phyloP scores from a whole-genome alignment of 495 filamentous ascomycete genomes.

The Bacidia rubella region DNA sequence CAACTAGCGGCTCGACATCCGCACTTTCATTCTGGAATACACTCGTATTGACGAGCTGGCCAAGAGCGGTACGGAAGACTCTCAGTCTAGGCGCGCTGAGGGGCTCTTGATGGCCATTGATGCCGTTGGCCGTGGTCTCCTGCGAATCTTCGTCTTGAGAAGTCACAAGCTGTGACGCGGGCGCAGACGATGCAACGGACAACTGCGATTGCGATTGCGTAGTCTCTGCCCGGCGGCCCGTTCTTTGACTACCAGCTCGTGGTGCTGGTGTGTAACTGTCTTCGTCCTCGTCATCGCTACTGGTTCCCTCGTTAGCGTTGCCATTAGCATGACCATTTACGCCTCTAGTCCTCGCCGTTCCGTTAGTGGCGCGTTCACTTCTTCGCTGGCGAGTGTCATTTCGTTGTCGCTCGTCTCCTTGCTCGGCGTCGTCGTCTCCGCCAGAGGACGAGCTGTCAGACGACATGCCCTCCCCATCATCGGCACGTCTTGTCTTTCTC shows the following conservation, averaged over 20 bases:
- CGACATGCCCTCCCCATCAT: slow-evolving; percentile 1
- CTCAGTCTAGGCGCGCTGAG: slow-evolving; percentile 52
- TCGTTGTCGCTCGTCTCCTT: slow-evolving; percentile 24
- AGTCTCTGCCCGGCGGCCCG: slow-evolving; percentile 22
- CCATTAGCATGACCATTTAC: slow-evolving; percentile 31
- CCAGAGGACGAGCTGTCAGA: slow-evolving; percentile 20
- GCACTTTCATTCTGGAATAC: slow-evolving; percentile 68
- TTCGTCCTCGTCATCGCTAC: slow-evolving; percentile 32
- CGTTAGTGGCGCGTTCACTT: slow-evolving; percentile 21
- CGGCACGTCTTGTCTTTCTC: slow-evolving; percentile 34
- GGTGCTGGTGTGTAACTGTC: slow-evolving; percentile 33
- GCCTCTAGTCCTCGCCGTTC: slow-evolving; percentile 32
- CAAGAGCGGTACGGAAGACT: slow-evolving; percentile 66
- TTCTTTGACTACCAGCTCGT: slow-evolving; percentile 34
- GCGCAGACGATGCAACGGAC: slow-evolving; percentile 51
- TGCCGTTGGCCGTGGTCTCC: slow-evolving; percentile 26
- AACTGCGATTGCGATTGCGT: slow-evolving; percentile 42
- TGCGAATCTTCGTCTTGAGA: slow-evolving; percentile 42
- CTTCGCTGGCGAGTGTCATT: slow-evolving; percentile 22
- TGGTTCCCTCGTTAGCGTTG: slow-evolving; percentile 25
- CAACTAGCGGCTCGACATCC: slow-evolving; percentile 58
- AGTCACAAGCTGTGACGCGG: slow-evolving; percentile 50
- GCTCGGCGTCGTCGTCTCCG: slow-evolving; percentile 36
- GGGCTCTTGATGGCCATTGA: slow-evolving; percentile 14
- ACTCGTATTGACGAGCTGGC: slow-evolving; percentile 60